Percentiles rank a stretch among this genome's conserved stretches.
These are phyloP conservation scores for Bruguiera sexangula DNA, from an alignment of 345 rosid genomes.

Conservation along the genomic window DNA sequence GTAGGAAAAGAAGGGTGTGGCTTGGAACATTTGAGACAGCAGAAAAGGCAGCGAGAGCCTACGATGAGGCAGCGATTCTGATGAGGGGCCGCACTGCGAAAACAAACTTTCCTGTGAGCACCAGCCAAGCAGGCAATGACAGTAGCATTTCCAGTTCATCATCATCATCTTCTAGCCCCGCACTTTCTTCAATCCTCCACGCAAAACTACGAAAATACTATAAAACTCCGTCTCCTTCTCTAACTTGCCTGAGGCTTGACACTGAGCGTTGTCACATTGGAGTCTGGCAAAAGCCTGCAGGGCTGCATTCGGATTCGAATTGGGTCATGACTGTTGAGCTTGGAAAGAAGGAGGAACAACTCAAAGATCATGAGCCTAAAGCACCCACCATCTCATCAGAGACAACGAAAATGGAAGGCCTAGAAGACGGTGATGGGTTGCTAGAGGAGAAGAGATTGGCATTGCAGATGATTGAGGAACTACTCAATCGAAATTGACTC, in stretches of 20 bases:
- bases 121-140: neutral
- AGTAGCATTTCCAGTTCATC: neutral
- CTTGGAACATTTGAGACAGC: slow-evolving; percentile 79
- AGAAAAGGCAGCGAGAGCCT: slow-evolving; percentile 71
- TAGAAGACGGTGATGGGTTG: neutral
- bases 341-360: slow-evolving; percentile 12
- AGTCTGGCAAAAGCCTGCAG: slow-evolving; percentile 39
- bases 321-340: slow-evolving; percentile 41
- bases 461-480: slow-evolving; percentile 43
- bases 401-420: neutral
- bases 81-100: slow-evolving; percentile 76
- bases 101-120: slow-evolving; percentile 52
- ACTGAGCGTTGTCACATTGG: slow-evolving; percentile 36
- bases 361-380: neutral
- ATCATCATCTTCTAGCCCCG: neutral
- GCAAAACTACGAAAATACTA: slow-evolving; percentile 32
- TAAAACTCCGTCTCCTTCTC: slow-evolving; percentile 32
- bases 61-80: slow-evolving; percentile 67
- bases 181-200: slow-evolving; percentile 12
- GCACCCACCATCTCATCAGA: neutral
- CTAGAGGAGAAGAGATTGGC: slow-evolving; percentile 35
- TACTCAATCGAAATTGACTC: slow-evolving; percentile 26
- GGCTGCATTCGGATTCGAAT: slow-evolving; percentile 24
- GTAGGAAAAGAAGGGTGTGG: slow-evolving; percentile 78
- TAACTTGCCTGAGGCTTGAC: slow-evolving; percentile 45